Percentiles rank a stretch among this genome's conserved stretches.
These are phyloP conservation scores for Scorias spongiosa DNA, from an alignment of 2,329 filamentous ascomycete species.

Conservation along the genomic window DNA sequence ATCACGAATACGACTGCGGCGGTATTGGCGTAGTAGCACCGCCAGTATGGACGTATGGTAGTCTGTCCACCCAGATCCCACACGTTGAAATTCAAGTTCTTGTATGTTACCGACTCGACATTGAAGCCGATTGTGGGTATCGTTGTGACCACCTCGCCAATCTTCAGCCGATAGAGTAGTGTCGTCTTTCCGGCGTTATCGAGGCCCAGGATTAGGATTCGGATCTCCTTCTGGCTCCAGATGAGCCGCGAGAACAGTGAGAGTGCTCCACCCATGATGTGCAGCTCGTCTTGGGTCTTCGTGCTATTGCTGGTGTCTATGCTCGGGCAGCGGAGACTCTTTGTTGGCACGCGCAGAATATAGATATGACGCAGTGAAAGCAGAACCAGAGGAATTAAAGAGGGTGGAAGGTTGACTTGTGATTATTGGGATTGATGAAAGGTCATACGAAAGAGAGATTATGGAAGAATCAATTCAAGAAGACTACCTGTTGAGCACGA, in stretches of 20 bases:
- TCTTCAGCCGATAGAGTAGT: conserved; percentile 73
- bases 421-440: too few relatives aligned
- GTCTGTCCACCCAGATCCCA: conserved; percentile 98
- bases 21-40: conserved; percentile 98
- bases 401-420: neutral
- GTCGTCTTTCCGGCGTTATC: conserved; percentile 99
- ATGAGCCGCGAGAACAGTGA: conserved; percentile 53
- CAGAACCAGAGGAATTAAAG: neutral
- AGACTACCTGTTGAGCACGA: too few relatives aligned
- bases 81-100: conserved; percentile 96
- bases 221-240: conserved; percentile 93
- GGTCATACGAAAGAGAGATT: too few relatives aligned
- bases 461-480: too few relatives aligned
- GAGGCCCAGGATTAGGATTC: conserved; percentile 58
- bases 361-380: neutral
- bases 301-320: neutral
- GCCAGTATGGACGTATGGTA: conserved; percentile 97
- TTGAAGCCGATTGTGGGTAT: conserved; percentile 99
- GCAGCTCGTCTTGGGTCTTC: neutral
- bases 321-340: neutral
- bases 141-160: conserved; percentile 96
- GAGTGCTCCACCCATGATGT: conserved; percentile 40
- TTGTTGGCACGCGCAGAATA: neutral
- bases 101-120: conserved; percentile 96
- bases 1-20: conserved; percentile 98